Evolutionary conservation across 148 eudicot genomes (phyloP).

Genomic region (Pouteria glomerata): DNA sequence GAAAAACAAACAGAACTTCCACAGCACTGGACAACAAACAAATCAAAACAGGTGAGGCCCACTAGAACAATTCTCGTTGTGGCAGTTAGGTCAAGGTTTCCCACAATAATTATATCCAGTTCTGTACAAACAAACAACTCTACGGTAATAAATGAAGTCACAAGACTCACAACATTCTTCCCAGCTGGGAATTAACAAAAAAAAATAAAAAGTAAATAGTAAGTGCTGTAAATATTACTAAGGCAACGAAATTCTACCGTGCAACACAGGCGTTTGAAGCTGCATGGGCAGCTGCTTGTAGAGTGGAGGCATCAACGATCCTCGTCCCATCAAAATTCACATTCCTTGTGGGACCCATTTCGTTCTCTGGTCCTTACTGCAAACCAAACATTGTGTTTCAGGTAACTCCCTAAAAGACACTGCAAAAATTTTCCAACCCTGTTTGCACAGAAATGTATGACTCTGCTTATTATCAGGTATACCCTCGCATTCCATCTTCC

Average conservation of each 20-base stretch:
- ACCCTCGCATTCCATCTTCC: not conserved
- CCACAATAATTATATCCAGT: slow-evolving; percentile 29
- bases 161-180: slow-evolving; percentile 1
- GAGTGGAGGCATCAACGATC: slow-evolving; percentile 66
- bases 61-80: slow-evolving; percentile 13
- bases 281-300: slow-evolving; percentile 86
- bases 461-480: not conserved
- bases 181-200: slow-evolving; percentile 4
- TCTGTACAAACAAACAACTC: slow-evolving; percentile 24
- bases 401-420: slow-evolving; percentile 32
- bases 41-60: slow-evolving; percentile 25
- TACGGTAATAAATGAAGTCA: not conserved
- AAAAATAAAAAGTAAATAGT: not conserved
- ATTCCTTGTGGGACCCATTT: slow-evolving; percentile 81
- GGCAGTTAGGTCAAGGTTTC: slow-evolving; percentile 21
- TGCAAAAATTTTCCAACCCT: not conserved
- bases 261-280: slow-evolving; percentile 71
- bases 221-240: not conserved
- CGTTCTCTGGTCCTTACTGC: slow-evolving; percentile 84
- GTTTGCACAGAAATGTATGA: not conserved
- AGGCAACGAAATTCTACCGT: not conserved
- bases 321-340: slow-evolving; percentile 56
- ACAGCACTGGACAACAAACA: slow-evolving; percentile 12
- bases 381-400: slow-evolving; percentile 64
- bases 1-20: slow-evolving; percentile 17